Percentiles rank a stretch among this genome's conserved stretches.
Conservation (phyloP, 208 protist species). For the Trypanosoma conorhini region DNA sequence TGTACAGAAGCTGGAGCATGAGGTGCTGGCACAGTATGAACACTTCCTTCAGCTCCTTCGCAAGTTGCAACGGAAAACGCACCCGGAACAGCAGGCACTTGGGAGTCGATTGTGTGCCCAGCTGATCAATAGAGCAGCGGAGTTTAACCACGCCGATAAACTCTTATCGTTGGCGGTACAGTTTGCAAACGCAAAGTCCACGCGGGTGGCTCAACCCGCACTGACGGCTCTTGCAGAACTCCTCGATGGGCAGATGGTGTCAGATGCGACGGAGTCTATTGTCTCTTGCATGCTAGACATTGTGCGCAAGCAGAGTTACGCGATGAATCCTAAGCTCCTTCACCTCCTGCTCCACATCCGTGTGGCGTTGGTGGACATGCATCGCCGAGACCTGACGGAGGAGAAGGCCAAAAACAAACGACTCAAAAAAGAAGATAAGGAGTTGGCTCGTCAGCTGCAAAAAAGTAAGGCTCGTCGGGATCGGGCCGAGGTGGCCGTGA, state of each 20-base stretch:
- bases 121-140: slow-evolving; percentile 69
- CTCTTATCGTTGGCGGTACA: slow-evolving; percentile 77
- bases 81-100: slow-evolving; percentile 93
- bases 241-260: slow-evolving; percentile 88
- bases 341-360: slow-evolving; percentile 89
- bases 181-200: slow-evolving; percentile 89
- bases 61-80: slow-evolving; percentile 78
- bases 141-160: slow-evolving; percentile 90
- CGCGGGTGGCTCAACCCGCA: slow-evolving; percentile 83
- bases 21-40: slow-evolving; percentile 90
- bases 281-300: slow-evolving; percentile 81
- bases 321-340: slow-evolving; percentile 92
- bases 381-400: slow-evolving; percentile 86
- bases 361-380: slow-evolving; percentile 91
- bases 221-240: slow-evolving; percentile 76
- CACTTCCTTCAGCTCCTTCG: slow-evolving; percentile 93
- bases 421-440: slow-evolving; percentile 91
- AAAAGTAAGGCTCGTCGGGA: slow-evolving; percentile 90
- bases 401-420: slow-evolving; percentile 92
- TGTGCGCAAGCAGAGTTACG: slow-evolving; percentile 90
- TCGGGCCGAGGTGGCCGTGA: slow-evolving; percentile 82
- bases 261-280: slow-evolving; percentile 82
- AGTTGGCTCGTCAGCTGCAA: slow-evolving; percentile 89
- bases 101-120: slow-evolving; percentile 85
- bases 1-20: slow-evolving; percentile 89